Percentiles rank a stretch among this genome's conserved stretches.
Evolutionary conservation across 75 land plant species (phyloP).

Genomic region (Isoetes taiwanensis): DNA sequence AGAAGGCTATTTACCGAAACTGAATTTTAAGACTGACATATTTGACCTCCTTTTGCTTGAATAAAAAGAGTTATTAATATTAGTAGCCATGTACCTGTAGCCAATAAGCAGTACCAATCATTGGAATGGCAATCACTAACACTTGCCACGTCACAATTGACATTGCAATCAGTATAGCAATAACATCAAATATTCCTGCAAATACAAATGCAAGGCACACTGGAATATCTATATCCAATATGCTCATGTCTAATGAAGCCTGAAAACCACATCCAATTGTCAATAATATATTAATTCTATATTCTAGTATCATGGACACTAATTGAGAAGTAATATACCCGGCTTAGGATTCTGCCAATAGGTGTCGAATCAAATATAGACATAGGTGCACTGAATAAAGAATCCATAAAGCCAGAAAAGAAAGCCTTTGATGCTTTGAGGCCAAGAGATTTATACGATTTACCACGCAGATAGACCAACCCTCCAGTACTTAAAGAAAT

Average conservation of each 20-base stretch:
- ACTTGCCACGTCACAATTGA: constrained; percentile 64
- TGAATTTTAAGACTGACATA: no score
- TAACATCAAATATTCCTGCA: constrained; percentile 23
- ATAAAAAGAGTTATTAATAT: background rate
- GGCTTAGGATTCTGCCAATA: constrained; percentile 55
- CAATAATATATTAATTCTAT: background rate
- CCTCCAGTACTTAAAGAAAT: constrained; percentile 28
- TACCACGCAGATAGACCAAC: constrained; percentile 36
- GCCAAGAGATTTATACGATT: constrained; percentile 26
- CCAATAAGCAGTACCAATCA: constrained; percentile 27
- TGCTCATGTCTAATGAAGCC: constrained; percentile 65
- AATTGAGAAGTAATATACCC: no score
- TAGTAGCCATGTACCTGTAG: constrained; percentile 40
- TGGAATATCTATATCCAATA: constrained; percentile 64
- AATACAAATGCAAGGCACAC: constrained; percentile 32
- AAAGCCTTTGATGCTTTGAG: constrained; percentile 55
- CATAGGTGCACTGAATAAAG: constrained; percentile 77
- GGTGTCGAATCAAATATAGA: constrained; percentile 74
- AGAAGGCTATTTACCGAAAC: no score
- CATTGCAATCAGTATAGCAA: constrained; percentile 40
- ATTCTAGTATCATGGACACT: no score
- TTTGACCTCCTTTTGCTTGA: background rate
- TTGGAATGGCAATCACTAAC: constrained; percentile 48
- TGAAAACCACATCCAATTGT: constrained; percentile 9
- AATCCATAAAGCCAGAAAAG: constrained; percentile 37